Base-by-base conservation (phyloP, 495 filamentous ascomycete genomes). In the Talaromyces stipitatus region DNA sequence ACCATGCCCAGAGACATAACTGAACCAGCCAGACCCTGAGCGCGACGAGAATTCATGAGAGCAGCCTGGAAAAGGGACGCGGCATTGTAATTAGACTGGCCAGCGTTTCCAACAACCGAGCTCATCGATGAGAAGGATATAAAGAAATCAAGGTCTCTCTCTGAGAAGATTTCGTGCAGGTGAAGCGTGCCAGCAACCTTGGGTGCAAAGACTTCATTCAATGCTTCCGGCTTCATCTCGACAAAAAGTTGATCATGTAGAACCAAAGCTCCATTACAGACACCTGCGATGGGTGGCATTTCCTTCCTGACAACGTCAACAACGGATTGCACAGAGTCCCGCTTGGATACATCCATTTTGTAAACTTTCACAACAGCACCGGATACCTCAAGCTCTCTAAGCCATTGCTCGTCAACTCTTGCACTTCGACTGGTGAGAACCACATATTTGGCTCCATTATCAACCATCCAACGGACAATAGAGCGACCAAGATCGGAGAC, bases 81-180 rank as follows among this genome's bases (percentile, higher is more conserved):
- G 4, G 83, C 81, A 20, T 72, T 72, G 63, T 87, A 87, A 9
- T 77, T 79, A 1, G 77, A 70, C 65, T 87, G 84, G 0, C 80
- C 80, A 43, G 66, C 61, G 1, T 76, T 82, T 0, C 85, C 84
- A 18, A 81, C 69, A 6, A 75, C 67, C 24, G 69, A 69, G 7
- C 77, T 68, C 2, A 76, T 65, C 0, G 83, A 86, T 0, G 79
- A 83, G 56, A 85, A 73, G 29, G 78, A 66, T 20, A 86, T 69
- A 66, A 86, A 85, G 69, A 86, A 87, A 55, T 87, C 84, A 2
- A 86, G 74, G 8, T 29, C 10, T 0, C 62, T 50, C 11, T 67
- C 59, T 27, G 26, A 28, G 50, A 73, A 62, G 27, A 67, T 7
- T 16, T 72, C 57, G n/a, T 72, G 56, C 46, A 74, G 58, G 45